Conservation (phyloP, 176 grass and related monocot genomes). For the Cenchrus americanus region DNA sequence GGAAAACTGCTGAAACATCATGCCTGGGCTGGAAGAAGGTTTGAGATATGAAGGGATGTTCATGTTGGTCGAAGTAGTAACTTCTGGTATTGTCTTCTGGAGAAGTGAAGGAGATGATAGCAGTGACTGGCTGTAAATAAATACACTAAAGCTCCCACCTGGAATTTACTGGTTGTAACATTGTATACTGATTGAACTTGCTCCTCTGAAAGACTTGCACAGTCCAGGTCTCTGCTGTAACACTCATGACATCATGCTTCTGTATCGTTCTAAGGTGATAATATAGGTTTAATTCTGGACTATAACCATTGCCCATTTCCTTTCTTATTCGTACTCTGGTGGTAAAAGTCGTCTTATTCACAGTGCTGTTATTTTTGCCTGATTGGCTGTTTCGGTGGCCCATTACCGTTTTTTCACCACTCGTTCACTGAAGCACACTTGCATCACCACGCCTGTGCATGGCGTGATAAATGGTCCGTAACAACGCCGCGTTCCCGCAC, state of each 20-base stretch:
- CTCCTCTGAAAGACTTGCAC: conserved; percentile 39
- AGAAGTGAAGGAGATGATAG: conserved; percentile 9
- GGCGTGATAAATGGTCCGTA: conserved; percentile 38
- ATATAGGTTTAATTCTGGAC: conserved; percentile 36
- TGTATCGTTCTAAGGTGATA: conserved; percentile 17
- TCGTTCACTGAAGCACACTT: no score
- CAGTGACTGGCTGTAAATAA: conserved; percentile 38
- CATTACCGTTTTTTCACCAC: background rate
- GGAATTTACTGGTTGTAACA: conserved; percentile 48
- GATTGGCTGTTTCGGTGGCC: background rate
- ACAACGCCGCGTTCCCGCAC: conserved; percentile 85
- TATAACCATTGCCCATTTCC: background rate
- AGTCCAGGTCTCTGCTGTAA: conserved; percentile 30
- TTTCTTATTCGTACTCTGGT: background rate
- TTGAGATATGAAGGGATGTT: background rate
- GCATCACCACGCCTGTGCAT: no score
- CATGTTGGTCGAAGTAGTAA: background rate
- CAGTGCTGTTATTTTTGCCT: background rate
- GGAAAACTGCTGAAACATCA: background rate
- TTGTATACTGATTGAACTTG: conserved; percentile 44
- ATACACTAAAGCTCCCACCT: conserved; percentile 8
- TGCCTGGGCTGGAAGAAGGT: background rate
- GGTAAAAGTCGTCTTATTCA: background rate
- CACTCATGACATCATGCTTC: background rate
- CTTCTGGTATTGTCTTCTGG: conserved; percentile 12